Evolutionary conservation across 768 basidiomycete genomes (phyloP), one percentile per base, ranked within the genome.

Genomic region (Hirschioporus abietinus): DNA sequence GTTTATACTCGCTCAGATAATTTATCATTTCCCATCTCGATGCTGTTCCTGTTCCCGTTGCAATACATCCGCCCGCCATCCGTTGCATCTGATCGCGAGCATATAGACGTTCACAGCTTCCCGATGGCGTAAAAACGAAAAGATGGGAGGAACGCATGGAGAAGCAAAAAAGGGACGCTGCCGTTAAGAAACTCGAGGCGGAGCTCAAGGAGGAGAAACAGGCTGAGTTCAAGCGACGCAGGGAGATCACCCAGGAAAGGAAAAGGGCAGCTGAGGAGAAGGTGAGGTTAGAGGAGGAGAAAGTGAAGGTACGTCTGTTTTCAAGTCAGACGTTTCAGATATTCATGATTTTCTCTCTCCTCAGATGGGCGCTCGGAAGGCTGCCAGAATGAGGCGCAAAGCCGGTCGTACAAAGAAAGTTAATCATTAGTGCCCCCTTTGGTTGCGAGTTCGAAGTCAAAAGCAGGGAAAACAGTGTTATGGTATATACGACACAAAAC

Each of bases 401-500:
- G 88, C 87, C 62, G 92, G 92, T 58, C 81, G 91, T 36, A 86
- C 86, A 58, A 94, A 92, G 76, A 93, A 92, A 76, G 84, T 95
- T 67, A 90, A 89, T 67, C 90, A 90, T 57, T 93, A 74, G 86
- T 65, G n/a, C 63, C 57, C 64, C 36, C 59, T 35, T 61, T 25
- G 12, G 12, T 52, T 52, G 42, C 12, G 42, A 52, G 42, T 5
- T 3, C 42, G 42, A 52, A 52, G 30, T 30, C 8, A 30, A 30
- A 30, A 30, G 30, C 30, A 30, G 4, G 12, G 42, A 52, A 15
- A 52, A 10, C 42, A 52, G 42, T 52, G 42, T 52, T 1, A 52
- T 20, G 42, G 20, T 52, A 52, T 52, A 52, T 52, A 52, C 20
- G 20, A 52, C 42, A 52, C 5, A 52, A 52, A 52, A 15, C 42